Conservation (phyloP, 352 stramenopile species). For the Aphanomyces stellatus region DNA sequence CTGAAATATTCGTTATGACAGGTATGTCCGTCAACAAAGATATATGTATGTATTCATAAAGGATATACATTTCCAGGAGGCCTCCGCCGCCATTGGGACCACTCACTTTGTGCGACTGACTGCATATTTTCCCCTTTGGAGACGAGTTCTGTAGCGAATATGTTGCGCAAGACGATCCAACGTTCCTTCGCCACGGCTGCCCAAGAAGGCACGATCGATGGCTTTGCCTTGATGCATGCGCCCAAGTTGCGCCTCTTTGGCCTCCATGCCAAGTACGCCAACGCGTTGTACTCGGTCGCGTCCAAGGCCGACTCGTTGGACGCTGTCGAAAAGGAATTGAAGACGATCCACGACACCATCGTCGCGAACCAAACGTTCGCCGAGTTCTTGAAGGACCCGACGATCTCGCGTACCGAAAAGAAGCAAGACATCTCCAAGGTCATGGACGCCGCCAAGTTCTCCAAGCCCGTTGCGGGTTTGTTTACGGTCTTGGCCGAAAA, state of each 20-base stretch:
- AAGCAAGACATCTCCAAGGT: slow-evolving; percentile 88
- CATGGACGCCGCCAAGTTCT: slow-evolving; percentile 88
- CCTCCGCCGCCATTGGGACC: slow-evolving; percentile 1
- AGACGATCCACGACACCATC: slow-evolving; percentile 77
- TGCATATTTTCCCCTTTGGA: slow-evolving; percentile 21
- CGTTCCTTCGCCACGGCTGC: slow-evolving; percentile 14
- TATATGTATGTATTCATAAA: too few relatives aligned
- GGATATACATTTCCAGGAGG: too few relatives aligned
- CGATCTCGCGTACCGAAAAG: slow-evolving; percentile 92
- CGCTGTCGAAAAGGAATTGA: slow-evolving; percentile 82
- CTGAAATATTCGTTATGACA: too few relatives aligned
- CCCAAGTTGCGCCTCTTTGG: slow-evolving; percentile 94
- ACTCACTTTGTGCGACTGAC: slow-evolving; percentile 8
- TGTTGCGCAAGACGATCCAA: slow-evolving; percentile 18
- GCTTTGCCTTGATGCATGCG: slow-evolving; percentile 75
- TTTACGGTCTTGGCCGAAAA: slow-evolving; percentile 96
- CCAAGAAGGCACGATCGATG: slow-evolving; percentile 31
- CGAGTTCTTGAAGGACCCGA: slow-evolving; percentile 94
- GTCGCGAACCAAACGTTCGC: slow-evolving; percentile 84
- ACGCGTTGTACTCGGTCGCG: slow-evolving; percentile 94
- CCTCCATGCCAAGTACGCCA: slow-evolving; percentile 94
- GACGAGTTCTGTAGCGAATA: neutral
- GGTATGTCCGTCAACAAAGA: too few relatives aligned
- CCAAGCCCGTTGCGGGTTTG: slow-evolving; percentile 90
- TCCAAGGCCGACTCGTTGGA: slow-evolving; percentile 81